Percentiles rank a stretch among this genome's conserved stretches.
Conservation (phyloP, 352 stramenopile genomes). For the Pythium dissotocum region DNA sequence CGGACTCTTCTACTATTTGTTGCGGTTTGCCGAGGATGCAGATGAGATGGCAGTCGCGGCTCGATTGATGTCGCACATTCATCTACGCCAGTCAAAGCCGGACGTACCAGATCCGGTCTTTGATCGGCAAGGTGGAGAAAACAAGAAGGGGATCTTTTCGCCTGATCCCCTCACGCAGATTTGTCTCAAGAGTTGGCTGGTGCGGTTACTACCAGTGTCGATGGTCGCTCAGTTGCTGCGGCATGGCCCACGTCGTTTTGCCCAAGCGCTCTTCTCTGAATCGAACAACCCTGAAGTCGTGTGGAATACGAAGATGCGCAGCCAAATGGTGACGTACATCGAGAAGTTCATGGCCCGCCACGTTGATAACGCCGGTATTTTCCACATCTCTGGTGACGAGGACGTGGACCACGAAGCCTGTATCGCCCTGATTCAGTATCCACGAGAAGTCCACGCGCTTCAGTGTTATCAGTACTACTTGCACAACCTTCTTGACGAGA, state of each 20-base stretch:
- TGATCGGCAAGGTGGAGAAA: constrained; percentile 75
- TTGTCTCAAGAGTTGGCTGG: constrained; percentile 83
- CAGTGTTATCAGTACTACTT: constrained; percentile 90
- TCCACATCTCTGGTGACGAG: constrained; percentile 70
- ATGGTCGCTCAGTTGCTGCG: constrained; percentile 86
- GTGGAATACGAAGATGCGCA: constrained; percentile 84
- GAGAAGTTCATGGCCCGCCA: constrained; percentile 86
- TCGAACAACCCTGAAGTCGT: constrained; percentile 87
- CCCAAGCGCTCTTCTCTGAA: constrained; percentile 77
- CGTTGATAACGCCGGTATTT: constrained; percentile 64
- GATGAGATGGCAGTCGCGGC: constrained; percentile 84
- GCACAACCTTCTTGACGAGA: constrained; percentile 84
- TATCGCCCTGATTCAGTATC: constrained; percentile 80
- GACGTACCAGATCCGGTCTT: constrained; percentile 60
- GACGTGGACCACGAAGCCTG: constrained; percentile 75
- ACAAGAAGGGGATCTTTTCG: constrained; percentile 81
- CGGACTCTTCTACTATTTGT: constrained; percentile 87
- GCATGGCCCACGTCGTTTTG: constrained; percentile 74
- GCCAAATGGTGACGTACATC: constrained; percentile 86
- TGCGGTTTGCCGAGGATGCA: constrained; percentile 76
- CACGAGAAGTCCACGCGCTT: constrained; percentile 79
- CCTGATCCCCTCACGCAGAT: constrained; percentile 81
- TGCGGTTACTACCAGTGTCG: constrained; percentile 78
- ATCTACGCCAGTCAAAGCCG: constrained; percentile 75
- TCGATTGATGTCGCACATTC: constrained; percentile 78